phyloP scores from a whole-genome alignment of 2,329 filamentous ascomycete genomes.

The Aspergillus viridinutans region DNA sequence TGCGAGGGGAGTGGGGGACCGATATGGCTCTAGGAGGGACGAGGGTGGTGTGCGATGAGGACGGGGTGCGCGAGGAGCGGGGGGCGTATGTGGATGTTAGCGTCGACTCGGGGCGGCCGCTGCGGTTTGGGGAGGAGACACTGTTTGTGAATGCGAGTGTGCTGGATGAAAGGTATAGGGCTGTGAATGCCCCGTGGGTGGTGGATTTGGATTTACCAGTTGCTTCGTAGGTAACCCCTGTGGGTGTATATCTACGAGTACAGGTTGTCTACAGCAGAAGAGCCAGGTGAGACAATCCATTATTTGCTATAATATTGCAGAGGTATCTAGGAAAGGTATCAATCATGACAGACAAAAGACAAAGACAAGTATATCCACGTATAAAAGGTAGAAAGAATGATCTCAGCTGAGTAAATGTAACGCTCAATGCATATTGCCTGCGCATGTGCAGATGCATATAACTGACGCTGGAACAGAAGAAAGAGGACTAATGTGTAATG shows the following conservation, averaged over 20 bases:
- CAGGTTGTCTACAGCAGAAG: too few species aligned
- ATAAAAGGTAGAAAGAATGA: constrained; percentile 1
- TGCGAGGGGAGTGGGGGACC: background rate
- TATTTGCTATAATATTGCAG: background rate
- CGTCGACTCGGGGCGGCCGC: constrained; percentile 16
- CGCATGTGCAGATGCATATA: constrained; percentile 2
- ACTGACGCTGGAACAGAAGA: constrained; percentile 2
- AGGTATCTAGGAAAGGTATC: constrained; percentile 5
- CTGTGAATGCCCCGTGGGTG: constrained; percentile 53
- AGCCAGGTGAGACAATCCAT: background rate
- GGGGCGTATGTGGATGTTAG: constrained; percentile 35
- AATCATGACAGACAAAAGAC: constrained; percentile 9
- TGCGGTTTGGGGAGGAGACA: constrained; percentile 49
- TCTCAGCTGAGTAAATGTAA: constrained; percentile 4
- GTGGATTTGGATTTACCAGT: constrained; percentile 50
- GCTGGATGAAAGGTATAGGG: constrained; percentile 47
- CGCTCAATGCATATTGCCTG: constrained; percentile 14
- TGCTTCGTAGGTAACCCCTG: background rate
- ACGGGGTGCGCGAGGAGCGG: constrained; percentile 28
- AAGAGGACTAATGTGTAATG: constrained; percentile 20
- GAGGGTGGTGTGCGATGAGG: constrained; percentile 19
- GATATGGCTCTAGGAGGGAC: constrained; percentile 9
- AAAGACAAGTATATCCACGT: constrained; percentile 7
- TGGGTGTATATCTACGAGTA: too few species aligned
- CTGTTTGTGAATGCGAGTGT: constrained; percentile 58